Conservation (phyloP, 148 eudicot genomes). For the Nepenthes mirabilis region DNA sequence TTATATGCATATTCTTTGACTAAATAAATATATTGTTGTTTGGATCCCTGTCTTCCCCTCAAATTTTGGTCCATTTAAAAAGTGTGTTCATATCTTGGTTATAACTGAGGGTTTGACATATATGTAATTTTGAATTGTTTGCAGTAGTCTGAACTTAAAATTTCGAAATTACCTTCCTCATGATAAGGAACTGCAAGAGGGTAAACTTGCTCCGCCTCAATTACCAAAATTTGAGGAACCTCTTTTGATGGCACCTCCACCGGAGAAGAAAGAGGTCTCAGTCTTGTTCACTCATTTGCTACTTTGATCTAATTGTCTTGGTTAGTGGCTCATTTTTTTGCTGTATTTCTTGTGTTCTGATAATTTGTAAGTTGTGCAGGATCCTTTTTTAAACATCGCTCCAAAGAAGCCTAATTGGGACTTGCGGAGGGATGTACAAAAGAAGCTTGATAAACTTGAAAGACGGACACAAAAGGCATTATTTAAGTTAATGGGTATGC, state of each 20-base stretch:
- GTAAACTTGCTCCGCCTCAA: conserved; percentile 76
- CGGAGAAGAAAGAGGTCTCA: conserved; percentile 76
- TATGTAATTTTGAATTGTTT: background rate
- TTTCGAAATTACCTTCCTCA: conserved; percentile 96
- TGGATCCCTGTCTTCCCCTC: no score
- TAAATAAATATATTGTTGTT: no score
- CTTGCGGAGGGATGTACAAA: conserved; percentile 86
- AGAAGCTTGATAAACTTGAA: conserved; percentile 91
- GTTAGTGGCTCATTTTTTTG: background rate
- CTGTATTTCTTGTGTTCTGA: background rate
- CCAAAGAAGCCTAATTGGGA: conserved; percentile 99
- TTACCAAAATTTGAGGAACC: conserved; percentile 95
- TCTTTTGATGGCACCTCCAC: conserved; percentile 45
- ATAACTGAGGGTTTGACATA: background rate
- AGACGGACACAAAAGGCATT: conserved; percentile 81
- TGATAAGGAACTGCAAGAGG: conserved; percentile 92
- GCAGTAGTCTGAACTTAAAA: conserved; percentile 58
- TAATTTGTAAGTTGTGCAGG: conserved; percentile 24
- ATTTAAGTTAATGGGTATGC: conserved; percentile 60
- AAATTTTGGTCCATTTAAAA: no score
- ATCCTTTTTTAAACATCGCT: conserved; percentile 93
- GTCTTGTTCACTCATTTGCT: conserved; percentile 3
- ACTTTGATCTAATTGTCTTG: background rate
- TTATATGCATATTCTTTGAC: no score
- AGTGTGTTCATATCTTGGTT: background rate